These are phyloP conservation scores for Penicillium sp. DNA, from an alignment of 2,329 filamentous ascomycete genomes.

Conservation along the genomic window DNA sequence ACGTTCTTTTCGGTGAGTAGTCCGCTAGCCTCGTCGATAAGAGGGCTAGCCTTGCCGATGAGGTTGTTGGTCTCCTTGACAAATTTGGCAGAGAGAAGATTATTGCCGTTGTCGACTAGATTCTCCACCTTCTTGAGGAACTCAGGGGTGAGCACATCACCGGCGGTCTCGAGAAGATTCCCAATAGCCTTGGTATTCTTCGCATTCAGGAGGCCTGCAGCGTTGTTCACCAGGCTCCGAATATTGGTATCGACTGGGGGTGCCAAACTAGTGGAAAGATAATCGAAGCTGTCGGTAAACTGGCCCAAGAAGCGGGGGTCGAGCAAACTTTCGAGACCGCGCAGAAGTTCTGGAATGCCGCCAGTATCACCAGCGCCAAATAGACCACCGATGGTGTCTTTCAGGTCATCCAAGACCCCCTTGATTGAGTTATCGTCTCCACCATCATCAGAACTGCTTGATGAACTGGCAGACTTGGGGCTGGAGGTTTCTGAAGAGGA, in stretches of 20 bases:
- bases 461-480: constrained; percentile 11
- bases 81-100: constrained; percentile 28
- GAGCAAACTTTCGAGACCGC: constrained; percentile 17
- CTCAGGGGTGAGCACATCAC: not conserved
- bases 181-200: constrained; percentile 19
- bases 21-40: constrained; percentile 17
- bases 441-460: not conserved
- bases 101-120: constrained; percentile 21
- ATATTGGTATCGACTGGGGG: constrained; percentile 28
- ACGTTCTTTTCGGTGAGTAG: constrained; percentile 4
- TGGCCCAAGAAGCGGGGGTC: constrained; percentile 23
- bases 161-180: not conserved
- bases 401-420: constrained; percentile 5
- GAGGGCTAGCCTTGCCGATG: constrained; percentile 12
- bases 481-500: not conserved
- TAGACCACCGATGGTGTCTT: constrained; percentile 2
- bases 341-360: constrained; percentile 1
- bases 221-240: constrained; percentile 29
- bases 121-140: constrained; percentile 16
- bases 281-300: constrained; percentile 25
- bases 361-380: constrained; percentile 4
- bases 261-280: constrained; percentile 25
- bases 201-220: constrained; percentile 17
- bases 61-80: constrained; percentile 21
- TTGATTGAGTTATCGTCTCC: not conserved